Percentiles rank a stretch among this genome's conserved stretches.
Conservation (phyloP, 2,329 filamentous ascomycete species). For the Trichophaea hybrida region DNA sequence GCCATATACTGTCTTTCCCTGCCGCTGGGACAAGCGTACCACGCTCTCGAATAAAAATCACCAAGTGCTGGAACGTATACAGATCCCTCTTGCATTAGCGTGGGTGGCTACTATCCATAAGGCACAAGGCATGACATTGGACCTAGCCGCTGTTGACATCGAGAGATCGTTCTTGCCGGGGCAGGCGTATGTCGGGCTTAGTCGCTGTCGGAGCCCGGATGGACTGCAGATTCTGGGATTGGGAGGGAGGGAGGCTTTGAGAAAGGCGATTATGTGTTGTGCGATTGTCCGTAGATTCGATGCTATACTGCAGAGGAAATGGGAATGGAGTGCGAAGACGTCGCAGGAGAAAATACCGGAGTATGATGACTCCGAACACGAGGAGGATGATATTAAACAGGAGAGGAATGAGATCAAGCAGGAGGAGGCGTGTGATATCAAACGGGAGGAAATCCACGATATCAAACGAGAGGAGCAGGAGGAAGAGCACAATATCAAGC, state of each 20-base stretch:
- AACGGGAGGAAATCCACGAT: no score
- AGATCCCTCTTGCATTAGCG: slow-evolving; percentile 45
- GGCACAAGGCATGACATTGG: slow-evolving; percentile 47
- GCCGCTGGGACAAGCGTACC: no score
- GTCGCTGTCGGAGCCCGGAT: slow-evolving; percentile 39
- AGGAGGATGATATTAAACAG: no score
- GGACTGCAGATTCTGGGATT: slow-evolving; percentile 32
- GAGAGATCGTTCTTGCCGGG: slow-evolving; percentile 40
- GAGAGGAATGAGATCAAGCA: no score
- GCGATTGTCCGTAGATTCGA: neutral
- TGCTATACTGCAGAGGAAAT: no score
- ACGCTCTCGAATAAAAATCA: neutral
- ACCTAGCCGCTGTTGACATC: slow-evolving; percentile 44
- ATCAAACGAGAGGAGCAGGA: no score
- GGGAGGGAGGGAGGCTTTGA: neutral
- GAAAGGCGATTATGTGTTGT: neutral
- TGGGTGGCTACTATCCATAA: slow-evolving; percentile 54
- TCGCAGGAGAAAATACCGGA: no score
- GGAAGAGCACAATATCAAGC: no score
- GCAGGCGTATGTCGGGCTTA: slow-evolving; percentile 50
- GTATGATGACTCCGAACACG: no score
- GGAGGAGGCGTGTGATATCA: no score
- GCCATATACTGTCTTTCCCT: neutral
- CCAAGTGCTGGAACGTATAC: slow-evolving; percentile 39
- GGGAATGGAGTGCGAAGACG: no score